Percentiles rank a stretch among this genome's conserved stretches.
These are phyloP conservation scores for Fusarium nisikadoi DNA, from an alignment of 2,329 filamentous ascomycete species.

Conservation along the genomic window DNA sequence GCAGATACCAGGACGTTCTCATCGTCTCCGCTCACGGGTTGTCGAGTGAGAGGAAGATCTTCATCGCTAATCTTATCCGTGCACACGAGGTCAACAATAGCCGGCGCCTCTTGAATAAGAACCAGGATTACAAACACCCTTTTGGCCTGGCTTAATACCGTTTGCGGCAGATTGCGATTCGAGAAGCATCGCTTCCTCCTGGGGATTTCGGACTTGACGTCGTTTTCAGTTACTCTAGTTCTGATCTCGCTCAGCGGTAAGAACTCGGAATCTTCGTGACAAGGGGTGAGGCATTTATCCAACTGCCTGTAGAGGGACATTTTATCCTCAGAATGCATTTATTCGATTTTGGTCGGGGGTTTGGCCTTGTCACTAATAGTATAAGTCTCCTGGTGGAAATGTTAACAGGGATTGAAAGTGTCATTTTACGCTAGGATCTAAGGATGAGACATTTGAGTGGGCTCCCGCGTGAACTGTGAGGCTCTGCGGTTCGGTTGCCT, in stretches of 20 bases:
- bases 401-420: background rate
- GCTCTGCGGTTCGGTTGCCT: background rate
- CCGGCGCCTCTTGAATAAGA: constrained; percentile 5
- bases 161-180: background rate
- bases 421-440: accelerated
- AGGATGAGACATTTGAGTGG: background rate
- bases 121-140: constrained; percentile 24
- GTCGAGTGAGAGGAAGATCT: constrained; percentile 21
- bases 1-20: constrained; percentile 1
- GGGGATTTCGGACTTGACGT: background rate
- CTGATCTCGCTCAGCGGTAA: background rate
- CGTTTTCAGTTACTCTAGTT: background rate
- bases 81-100: background rate
- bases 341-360: accelerated
- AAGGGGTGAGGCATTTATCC: background rate
- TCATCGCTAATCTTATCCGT: constrained; percentile 11
- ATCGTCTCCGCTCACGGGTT: background rate
- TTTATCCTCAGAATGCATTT: background rate
- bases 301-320: constrained; percentile 6
- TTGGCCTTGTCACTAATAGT: accelerated
- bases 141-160: background rate
- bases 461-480: background rate
- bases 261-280: background rate
- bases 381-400: background rate
- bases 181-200: background rate